Conservation (phyloP, 495 filamentous ascomycete genomes). For the Penicillium cosmopolitanum region DNA sequence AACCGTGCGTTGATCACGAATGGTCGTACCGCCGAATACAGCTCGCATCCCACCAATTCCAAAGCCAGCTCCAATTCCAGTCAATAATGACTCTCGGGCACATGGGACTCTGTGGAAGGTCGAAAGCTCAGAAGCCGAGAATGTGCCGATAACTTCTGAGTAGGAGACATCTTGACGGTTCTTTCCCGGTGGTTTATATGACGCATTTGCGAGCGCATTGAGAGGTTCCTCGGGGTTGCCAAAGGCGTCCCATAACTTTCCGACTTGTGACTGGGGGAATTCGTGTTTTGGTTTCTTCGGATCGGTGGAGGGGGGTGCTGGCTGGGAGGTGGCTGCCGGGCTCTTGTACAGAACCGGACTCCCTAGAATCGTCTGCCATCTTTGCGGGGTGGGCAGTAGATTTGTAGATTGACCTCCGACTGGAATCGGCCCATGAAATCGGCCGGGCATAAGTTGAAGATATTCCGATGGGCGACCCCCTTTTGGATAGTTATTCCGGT, state of each 20-base stretch:
- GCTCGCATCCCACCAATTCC: slow-evolving; percentile 71
- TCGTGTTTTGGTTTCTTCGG: slow-evolving; percentile 45
- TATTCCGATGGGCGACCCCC: slow-evolving; percentile 16
- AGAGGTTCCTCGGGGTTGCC: slow-evolving; percentile 51
- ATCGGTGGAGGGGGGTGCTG: slow-evolving; percentile 26
- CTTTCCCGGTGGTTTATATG: slow-evolving; percentile 52
- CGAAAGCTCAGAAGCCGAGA: slow-evolving; percentile 70
- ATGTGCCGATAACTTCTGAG: slow-evolving; percentile 64
- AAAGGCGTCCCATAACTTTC: slow-evolving; percentile 57
- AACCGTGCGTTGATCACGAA: not conserved
- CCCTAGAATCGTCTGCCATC: slow-evolving; percentile 62
- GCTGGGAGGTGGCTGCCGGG: slow-evolving; percentile 23
- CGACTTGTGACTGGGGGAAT: slow-evolving; percentile 49
- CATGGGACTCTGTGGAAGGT: slow-evolving; percentile 81
- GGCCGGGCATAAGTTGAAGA: slow-evolving; percentile 21
- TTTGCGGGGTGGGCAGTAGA: slow-evolving; percentile 14
- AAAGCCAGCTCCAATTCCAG: slow-evolving; percentile 79
- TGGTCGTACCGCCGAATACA: slow-evolving; percentile 69
- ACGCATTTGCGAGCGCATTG: slow-evolving; percentile 52
- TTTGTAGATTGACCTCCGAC: not conserved
- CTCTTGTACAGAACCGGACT: slow-evolving; percentile 24
- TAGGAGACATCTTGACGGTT: slow-evolving; percentile 52
- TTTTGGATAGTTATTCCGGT: slow-evolving; percentile 39
- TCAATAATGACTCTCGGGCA: slow-evolving; percentile 77
- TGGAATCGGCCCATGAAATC: slow-evolving; percentile 3